Evolutionary conservation across 2,329 filamentous ascomycete species (phyloP).

Genomic region (Alternaria ventricosa): DNA sequence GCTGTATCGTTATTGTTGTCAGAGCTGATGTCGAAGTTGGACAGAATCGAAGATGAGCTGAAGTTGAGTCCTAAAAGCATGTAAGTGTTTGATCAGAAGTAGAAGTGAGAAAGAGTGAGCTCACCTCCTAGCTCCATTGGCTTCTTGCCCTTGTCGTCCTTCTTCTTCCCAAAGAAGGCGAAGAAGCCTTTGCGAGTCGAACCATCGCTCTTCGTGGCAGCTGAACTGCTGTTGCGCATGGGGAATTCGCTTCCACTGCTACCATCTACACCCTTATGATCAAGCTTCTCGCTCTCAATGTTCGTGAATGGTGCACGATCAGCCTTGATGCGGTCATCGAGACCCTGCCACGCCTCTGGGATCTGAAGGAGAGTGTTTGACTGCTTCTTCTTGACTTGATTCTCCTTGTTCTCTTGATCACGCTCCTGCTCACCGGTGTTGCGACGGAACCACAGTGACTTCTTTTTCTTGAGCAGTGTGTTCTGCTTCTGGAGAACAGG

Average conservation of each 20-base stretch:
- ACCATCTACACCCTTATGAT: constrained; percentile 29
- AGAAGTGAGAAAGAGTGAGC: constrained; percentile 13
- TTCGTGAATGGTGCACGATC: constrained; percentile 8
- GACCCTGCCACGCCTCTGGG: constrained; percentile 44
- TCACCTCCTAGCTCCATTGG: constrained; percentile 48
- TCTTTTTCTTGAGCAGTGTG: constrained; percentile 50
- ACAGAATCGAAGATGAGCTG: constrained; percentile 40
- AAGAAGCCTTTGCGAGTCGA: constrained; percentile 53
- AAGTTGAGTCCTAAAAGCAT: constrained; percentile 27
- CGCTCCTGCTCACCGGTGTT: constrained; percentile 41
- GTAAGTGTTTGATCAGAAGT: constrained; percentile 24
- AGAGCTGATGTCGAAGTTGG: constrained; percentile 44
- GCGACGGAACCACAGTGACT: constrained; percentile 55
- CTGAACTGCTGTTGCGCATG: constrained; percentile 45
- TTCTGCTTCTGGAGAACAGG: constrained; percentile 32
- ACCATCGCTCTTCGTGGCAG: constrained; percentile 49
- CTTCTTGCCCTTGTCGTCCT: constrained; percentile 47
- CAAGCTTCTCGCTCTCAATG: constrained; percentile 18
- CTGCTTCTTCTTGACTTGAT: constrained; percentile 36
- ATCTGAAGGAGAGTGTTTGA: constrained; percentile 37
- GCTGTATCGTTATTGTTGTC: constrained; percentile 48
- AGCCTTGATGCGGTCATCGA: constrained; percentile 45
- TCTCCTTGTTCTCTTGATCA: constrained; percentile 33
- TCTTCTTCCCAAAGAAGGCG: constrained; percentile 61
- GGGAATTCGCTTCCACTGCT: constrained; percentile 53